Base-by-base conservation (phyloP, 192 early-diverging fungal genomes). In the Backusella luteola region DNA sequence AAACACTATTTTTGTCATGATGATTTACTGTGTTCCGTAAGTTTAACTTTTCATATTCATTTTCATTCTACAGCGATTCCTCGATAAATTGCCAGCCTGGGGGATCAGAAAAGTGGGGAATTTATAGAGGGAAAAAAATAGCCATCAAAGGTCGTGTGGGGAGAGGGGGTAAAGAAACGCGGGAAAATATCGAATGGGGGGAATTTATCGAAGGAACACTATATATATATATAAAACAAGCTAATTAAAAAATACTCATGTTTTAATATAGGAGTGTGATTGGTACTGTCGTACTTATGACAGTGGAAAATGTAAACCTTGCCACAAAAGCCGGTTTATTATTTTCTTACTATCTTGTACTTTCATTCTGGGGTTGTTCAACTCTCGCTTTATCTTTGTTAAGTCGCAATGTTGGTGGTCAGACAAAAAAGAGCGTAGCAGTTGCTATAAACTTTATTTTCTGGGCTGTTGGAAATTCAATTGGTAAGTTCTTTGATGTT, bases 401-500 rank as follows among this genome's bases (percentile, higher is more conserved):
- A 23, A 69, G 59, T 35, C 75, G 75, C 23, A 76, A 76, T 69
- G 75, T 76, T 69, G 75, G 75, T 36, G 75, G 75, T 32, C 75
- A 76, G 42, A 76, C 75, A 26, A 76, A 76, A 44, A 76, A 76
- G 67, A 41, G 66, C 12, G 32, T 67, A 12, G 75, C 75, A 4
- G 66, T 66, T n/a, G 75, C 75, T 21, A 36, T 76, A 9, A 76
- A 76, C 46, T 76, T 76, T 42, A 53, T 76, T 49, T 46, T 76
- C 15, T 76, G 75, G 75, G 75, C 75, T 14, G 53, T 44, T 36
- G 75, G 75, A 46, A 76, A 76, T 35, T 67, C 75, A 17, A 76
- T 76, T 53, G 75, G 73, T 74, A 74, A n/a, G 46, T 21, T 49
- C n/a, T n/a, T 49, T 17, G 4, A 49, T 49, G 0, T 6, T 49